phyloP scores from a whole-genome alignment of 768 basidiomycete species.

The Boletus barrowsii region DNA sequence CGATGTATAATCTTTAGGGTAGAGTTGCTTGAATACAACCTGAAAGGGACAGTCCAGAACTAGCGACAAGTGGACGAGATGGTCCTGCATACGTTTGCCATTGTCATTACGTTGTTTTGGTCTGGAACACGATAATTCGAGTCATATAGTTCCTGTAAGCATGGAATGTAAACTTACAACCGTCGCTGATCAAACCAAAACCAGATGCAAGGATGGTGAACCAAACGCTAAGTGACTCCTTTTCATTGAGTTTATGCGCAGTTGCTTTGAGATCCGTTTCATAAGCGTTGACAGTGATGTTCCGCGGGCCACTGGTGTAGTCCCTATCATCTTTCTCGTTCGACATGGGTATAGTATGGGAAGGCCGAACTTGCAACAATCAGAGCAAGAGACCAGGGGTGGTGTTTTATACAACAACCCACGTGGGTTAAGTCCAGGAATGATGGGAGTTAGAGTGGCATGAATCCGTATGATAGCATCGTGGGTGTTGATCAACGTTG shows the following conservation, averaged over 20 bases:
- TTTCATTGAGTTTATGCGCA: constrained; percentile 28
- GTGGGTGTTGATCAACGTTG: constrained; percentile 5
- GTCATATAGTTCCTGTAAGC: background rate
- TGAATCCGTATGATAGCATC: background rate
- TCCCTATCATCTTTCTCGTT: constrained; percentile 18
- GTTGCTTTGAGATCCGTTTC: constrained; percentile 22
- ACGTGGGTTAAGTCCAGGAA: constrained; percentile 15
- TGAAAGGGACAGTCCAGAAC: constrained; percentile 26
- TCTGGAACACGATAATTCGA: constrained; percentile 35
- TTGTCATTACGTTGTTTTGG: constrained; percentile 70
- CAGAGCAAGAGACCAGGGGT: background rate
- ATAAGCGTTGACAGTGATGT: constrained; percentile 24
- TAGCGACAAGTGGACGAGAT: background rate
- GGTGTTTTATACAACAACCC: constrained; percentile 25
- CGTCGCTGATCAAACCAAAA: constrained; percentile 64
- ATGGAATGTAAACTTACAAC: constrained; percentile 38
- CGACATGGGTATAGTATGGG: constrained; percentile 18
- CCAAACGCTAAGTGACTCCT: constrained; percentile 51
- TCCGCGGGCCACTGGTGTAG: constrained; percentile 7
- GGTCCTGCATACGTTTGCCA: constrained; percentile 59
- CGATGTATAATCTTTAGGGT: constrained; percentile 60
- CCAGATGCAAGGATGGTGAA: constrained; percentile 65
- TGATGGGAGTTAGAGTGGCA: background rate
- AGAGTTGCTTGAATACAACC: constrained; percentile 65
- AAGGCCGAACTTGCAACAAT: background rate